These are phyloP conservation scores for Pythium dissotocum DNA, from an alignment of 352 stramenopile species.

Conservation along the genomic window DNA sequence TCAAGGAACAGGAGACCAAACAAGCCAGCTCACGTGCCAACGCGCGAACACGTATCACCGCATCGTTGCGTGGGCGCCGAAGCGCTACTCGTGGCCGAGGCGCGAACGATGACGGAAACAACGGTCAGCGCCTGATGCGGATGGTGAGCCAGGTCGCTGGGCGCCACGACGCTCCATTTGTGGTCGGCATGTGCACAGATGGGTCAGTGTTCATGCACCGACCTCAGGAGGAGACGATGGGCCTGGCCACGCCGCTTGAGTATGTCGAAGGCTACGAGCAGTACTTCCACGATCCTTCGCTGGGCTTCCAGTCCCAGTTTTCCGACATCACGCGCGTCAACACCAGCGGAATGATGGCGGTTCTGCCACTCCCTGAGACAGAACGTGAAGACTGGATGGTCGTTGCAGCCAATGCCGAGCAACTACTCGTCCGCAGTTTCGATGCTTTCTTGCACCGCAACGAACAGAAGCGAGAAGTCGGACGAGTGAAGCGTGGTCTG, in stretches of 20 bases:
- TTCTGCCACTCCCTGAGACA: slow-evolving; percentile 54
- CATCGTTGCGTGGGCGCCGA: slow-evolving; percentile 22
- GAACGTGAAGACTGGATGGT: slow-evolving; percentile 79
- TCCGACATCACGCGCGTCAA: slow-evolving; percentile 79
- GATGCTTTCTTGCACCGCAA: slow-evolving; percentile 67
- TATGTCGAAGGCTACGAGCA: slow-evolving; percentile 82
- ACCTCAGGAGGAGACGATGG: slow-evolving; percentile 40
- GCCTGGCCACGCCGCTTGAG: slow-evolving; percentile 64
- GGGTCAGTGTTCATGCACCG: slow-evolving; percentile 81
- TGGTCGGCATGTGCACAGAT: slow-evolving; percentile 81
- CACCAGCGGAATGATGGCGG: slow-evolving; percentile 59
- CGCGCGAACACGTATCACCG: slow-evolving; percentile 25
- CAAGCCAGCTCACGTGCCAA: slow-evolving; percentile 7
- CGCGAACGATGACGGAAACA: slow-evolving; percentile 41
- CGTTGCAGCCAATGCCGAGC: slow-evolving; percentile 68
- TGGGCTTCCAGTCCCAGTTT: slow-evolving; percentile 74
- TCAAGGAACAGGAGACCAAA: slow-evolving; percentile 48
- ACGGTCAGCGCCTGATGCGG: slow-evolving; percentile 61
- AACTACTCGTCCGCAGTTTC: slow-evolving; percentile 70
- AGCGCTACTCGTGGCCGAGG: slow-evolving; percentile 34
- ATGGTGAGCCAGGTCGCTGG: slow-evolving; percentile 71
- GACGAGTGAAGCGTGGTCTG: slow-evolving; percentile 47
- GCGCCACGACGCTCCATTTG: slow-evolving; percentile 59
- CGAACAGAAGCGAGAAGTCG: slow-evolving; percentile 47
- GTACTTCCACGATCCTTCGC: slow-evolving; percentile 79